A percentile compares a stretch with the other conserved stretches of the same genome.
Evolutionary conservation across 148 eudicot species (phyloP).

Genomic region (Hydrangea macrophylla): DNA sequence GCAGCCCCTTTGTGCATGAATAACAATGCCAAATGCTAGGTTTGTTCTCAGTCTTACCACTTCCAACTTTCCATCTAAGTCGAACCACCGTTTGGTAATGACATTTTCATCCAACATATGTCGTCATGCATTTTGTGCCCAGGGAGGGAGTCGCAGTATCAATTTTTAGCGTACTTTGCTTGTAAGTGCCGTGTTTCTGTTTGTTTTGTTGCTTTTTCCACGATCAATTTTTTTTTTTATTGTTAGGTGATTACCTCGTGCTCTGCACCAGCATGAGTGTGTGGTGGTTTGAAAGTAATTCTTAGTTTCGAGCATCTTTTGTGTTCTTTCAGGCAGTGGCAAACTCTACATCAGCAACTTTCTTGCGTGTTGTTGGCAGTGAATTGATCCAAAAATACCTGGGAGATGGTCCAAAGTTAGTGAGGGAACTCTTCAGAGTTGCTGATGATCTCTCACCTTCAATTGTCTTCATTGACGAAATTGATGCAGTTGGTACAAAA

Average conservation of each 20-base stretch:
- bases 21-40: too few relatives aligned
- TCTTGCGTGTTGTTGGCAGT: slow-evolving; percentile 96
- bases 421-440: slow-evolving; percentile 94
- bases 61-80: too few relatives aligned
- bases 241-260: too few relatives aligned
- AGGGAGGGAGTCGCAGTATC: background rate
- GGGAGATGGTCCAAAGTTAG: slow-evolving; percentile 95
- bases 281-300: background rate
- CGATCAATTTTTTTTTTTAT: background rate
- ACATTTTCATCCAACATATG: background rate
- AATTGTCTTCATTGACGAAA: slow-evolving; percentile 95
- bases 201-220: background rate
- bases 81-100: too few relatives aligned
- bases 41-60: too few relatives aligned
- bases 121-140: background rate
- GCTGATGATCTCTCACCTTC: slow-evolving; percentile 99
- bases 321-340: slow-evolving; percentile 74
- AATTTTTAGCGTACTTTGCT: too few relatives aligned
- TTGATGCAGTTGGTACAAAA: slow-evolving; percentile 95
- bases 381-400: slow-evolving; percentile 93
- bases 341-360: slow-evolving; percentile 94
- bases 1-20: too few relatives aligned
- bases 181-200: too few relatives aligned
- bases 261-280: too few relatives aligned
- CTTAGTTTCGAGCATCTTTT: background rate